phyloP scores from a whole-genome alignment of 1,284 basidiomycete genomes.

The Ceratobasidium sp. region DNA sequence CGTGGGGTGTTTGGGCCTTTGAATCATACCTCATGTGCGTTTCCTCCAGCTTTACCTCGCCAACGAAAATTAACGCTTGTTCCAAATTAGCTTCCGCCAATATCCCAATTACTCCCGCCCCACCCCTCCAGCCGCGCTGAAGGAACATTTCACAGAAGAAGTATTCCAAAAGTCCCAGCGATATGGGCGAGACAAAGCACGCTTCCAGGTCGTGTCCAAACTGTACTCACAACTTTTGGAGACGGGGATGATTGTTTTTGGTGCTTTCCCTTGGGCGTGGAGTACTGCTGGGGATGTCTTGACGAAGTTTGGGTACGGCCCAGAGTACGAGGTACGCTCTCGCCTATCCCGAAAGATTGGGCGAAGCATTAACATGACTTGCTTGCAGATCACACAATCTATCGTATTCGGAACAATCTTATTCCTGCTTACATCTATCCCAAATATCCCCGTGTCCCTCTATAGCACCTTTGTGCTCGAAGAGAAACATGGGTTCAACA shows the following conservation, averaged over 20 bases:
- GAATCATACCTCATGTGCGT: conserved; percentile 84
- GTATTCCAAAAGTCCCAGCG: conserved; percentile 89
- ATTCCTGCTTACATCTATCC: conserved; percentile 72
- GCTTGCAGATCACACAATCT: conserved; percentile 79
- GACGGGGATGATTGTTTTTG: conserved; percentile 76
- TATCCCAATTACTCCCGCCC: conserved; percentile 83
- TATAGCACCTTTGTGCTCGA: conserved; percentile 96
- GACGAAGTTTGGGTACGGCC: conserved; percentile 67
- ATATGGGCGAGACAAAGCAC: conserved; percentile 94
- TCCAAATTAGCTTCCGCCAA: conserved; percentile 72
- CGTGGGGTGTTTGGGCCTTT: conserved; percentile 82
- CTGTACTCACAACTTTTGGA: conserved; percentile 79
- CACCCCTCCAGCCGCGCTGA: conserved; percentile 80
- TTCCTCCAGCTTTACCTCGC: conserved; percentile 27
- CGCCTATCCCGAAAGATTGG: conserved; percentile 28
- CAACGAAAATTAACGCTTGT: conserved; percentile 19
- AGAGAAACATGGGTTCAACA: conserved; percentile 97
- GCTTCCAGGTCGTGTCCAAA: conserved; percentile 79
- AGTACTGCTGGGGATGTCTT: conserved; percentile 64
- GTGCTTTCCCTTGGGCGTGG: conserved; percentile 87
- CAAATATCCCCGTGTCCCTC: conserved; percentile 76
- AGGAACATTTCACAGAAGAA: conserved; percentile 74
- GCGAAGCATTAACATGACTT: conserved; percentile 41
- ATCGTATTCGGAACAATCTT: conserved; percentile 80
- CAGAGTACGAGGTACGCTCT: conserved; percentile 70